phyloP scores from a whole-genome alignment of 2,329 filamentous ascomycete genomes.

The Aspergillus sp. region DNA sequence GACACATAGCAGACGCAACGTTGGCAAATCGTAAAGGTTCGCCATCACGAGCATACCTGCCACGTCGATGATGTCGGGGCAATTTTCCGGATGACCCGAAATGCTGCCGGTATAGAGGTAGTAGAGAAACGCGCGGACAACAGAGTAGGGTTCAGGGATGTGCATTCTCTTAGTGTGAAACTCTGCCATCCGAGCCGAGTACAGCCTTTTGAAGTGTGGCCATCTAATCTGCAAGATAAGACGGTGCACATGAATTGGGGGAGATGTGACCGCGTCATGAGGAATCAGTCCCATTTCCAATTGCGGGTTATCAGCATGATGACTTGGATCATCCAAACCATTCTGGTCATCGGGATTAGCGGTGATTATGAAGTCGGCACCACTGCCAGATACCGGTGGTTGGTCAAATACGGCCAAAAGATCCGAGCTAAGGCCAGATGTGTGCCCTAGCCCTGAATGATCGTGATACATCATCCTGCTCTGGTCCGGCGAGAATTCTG shows the following conservation, averaged over 20 bases:
- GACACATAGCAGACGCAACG: slow-evolving; percentile 85
- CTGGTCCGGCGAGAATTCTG: slow-evolving; percentile 53
- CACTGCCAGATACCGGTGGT: slow-evolving; percentile 77
- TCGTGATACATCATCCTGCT: slow-evolving; percentile 38
- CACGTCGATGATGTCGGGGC: slow-evolving; percentile 72
- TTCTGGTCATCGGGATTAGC: slow-evolving; percentile 70
- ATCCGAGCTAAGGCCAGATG: slow-evolving; percentile 74
- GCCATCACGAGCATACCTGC: slow-evolving; percentile 95
- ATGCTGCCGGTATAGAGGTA: slow-evolving; percentile 98
- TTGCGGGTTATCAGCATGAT: slow-evolving; percentile 25
- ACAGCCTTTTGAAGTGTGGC: slow-evolving; percentile 93
- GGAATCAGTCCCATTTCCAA: slow-evolving; percentile 35
- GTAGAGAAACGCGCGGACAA: slow-evolving; percentile 91
- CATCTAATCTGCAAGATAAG: slow-evolving; percentile 92
- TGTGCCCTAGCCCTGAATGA: slow-evolving; percentile 51
- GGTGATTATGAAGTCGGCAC: slow-evolving; percentile 87
- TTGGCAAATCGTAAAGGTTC: slow-evolving; percentile 96
- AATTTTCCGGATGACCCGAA: slow-evolving; percentile 56
- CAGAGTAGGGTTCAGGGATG: slow-evolving; percentile 91
- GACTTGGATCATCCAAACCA: slow-evolving; percentile 56
- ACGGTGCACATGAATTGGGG: slow-evolving; percentile 89
- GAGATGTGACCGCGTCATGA: slow-evolving; percentile 57
- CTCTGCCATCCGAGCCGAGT: slow-evolving; percentile 92
- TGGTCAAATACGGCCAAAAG: slow-evolving; percentile 85
- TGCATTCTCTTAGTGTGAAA: slow-evolving; percentile 98